These are phyloP conservation scores for Acer negundo DNA, from an alignment of 345 rosid genomes.

Conservation along the genomic window DNA sequence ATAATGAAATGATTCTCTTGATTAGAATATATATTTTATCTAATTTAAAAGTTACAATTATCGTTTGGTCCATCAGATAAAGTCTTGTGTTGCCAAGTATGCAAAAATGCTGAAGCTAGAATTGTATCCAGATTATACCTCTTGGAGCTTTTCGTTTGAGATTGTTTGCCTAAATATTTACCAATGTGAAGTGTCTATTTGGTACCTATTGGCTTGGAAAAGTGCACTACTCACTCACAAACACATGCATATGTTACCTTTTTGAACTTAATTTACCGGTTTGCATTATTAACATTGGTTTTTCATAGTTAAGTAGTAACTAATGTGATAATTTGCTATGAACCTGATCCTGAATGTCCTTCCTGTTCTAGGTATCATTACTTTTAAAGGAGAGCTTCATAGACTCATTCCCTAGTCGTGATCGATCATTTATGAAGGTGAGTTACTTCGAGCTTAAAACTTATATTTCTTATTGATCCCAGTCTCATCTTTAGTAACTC, in stretches of 20 bases:
- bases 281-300: background rate
- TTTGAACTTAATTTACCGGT: background rate
- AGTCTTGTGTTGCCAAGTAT: background rate
- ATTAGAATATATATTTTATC: too few species aligned
- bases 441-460: conserved; percentile 7
- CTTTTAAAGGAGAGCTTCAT: conserved; percentile 92
- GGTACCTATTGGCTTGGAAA: background rate
- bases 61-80: background rate
- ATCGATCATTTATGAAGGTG: conserved; percentile 92
- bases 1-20: too few species aligned
- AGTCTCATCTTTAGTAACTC: background rate
- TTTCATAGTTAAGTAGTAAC: background rate
- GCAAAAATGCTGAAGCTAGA: background rate
- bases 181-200: background rate
- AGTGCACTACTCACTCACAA: background rate
- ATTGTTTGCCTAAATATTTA: background rate
- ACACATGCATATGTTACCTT: background rate
- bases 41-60: background rate
- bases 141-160: background rate
- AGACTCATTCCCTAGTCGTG: conserved; percentile 77
- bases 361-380: conserved; percentile 69
- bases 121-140: background rate
- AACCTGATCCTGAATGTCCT: conserved; percentile 14
- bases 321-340: background rate
- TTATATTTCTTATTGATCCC: background rate